Evolutionary conservation across 163 green algal genomes (phyloP), one percentile per base, ranked within the genome.

Genomic region (Chlamydomonas reinhardtii): DNA sequence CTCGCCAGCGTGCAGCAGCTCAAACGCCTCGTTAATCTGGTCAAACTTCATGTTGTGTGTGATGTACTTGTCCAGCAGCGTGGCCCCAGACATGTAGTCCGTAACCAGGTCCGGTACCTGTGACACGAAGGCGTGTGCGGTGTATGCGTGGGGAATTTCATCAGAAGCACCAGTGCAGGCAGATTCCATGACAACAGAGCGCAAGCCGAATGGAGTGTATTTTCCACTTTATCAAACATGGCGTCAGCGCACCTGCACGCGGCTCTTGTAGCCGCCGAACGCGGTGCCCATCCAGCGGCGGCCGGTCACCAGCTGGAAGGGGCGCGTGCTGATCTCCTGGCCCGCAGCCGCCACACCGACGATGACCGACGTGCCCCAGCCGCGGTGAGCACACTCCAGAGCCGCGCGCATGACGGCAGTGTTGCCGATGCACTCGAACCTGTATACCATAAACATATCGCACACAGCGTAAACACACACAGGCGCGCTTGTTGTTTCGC

Each of bases 241-340:
- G 39, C 39, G 39, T 29, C 29, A 14, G 34, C 75, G 11, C 77
- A 89, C 97, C 88, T 96, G 90, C 31, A 95, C 74, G 25, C 96
- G 89, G 72, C 89, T 96, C 93, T 99, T 99, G 93, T 97, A 99
- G 14, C 98, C 98, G 8, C 98, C 98, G 94, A 99, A 99, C 0
- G 98, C 98, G 22, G 97, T 99, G 37, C 98, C 98, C 90, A 95
- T 97, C 98, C 98, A 99, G 65, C 95, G 87, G 22, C 98, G 93
- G 0, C 98, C 98, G 14, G 98, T 99, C 32, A 99, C 97, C 22
- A 99, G 93, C 93, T 99, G 97, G 94, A 99, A 99, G 43, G 98
- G 98, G 1, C 98, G 92, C 19, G 98, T 99, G 76, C 90, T 86
- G 65, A 99, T 97, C 95, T 99, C 97, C 93, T 99, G 94, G 24